Base-by-base conservation (phyloP, 1,284 basidiomycete genomes). In the Flammula alnicola region DNA sequence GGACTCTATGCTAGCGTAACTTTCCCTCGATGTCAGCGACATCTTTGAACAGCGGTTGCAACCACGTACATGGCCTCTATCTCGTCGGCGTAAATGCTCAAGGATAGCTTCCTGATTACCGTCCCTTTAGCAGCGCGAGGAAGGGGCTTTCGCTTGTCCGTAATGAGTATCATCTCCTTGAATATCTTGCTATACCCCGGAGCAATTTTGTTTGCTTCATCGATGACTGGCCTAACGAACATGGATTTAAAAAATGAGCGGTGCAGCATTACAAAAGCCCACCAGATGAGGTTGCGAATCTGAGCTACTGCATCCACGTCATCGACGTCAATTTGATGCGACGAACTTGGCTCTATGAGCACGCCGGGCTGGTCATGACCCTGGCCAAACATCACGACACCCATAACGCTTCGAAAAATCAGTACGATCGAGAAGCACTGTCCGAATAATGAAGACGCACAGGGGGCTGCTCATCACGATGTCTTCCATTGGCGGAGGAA, bases 121-220 rank as follows among this genome's bases (percentile, higher is more conserved):
- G 71, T 72, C 1, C 70, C 71, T 49, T 75, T 74, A 3, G 54
- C 64, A 9, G 69, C 49, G 1, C 69, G 62, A 2, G 68, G 63
- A 3, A 75, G 56, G 0, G 70, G 70, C 33, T 71, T 74, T 1
- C 62, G 57, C 3, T 44, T 39, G 3, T 55, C 54, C 1, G 65
- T 58, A 20, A 74, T 49, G 1, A 74, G 26, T 16, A 74, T 69
- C 68, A 73, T 70, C 35, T 73, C 74, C 48, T 74, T 73, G 57
- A 68, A 74, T 23, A 78, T 68, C 17, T 69, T 60, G 41, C 71
- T 72, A 48, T 70, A 73, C 0, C 65, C 62, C 8, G 74, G 74
- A 4, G 66, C 67, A 9, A 54, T 47, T 22, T 53, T 58, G 51
- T 78, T 78, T 0, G 74, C 75, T 37, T 73, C 69, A 37, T 74